Percentiles rank a stretch among this genome's conserved stretches.
These are phyloP conservation scores for Talaromyces ruber DNA, from an alignment of 495 filamentous ascomycete genomes.

Conservation along the genomic window DNA sequence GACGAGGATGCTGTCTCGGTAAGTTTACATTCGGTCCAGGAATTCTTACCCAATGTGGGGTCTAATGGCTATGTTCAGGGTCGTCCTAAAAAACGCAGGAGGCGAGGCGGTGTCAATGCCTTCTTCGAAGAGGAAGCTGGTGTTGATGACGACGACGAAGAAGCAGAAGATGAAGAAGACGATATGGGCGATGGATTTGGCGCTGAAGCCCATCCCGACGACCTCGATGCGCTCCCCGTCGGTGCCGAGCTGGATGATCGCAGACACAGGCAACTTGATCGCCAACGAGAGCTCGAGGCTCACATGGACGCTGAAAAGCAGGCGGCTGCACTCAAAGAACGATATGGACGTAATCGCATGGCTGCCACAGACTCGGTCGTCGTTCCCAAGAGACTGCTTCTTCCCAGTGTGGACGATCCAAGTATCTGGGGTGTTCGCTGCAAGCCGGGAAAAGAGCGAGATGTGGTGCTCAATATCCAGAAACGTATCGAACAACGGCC, in stretches of 20 bases:
- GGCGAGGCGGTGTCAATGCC: constrained; percentile 56
- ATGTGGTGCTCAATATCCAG: constrained; percentile 76
- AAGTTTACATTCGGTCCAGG: constrained; percentile 8
- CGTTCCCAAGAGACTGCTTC: constrained; percentile 77
- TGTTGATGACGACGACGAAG: constrained; percentile 92
- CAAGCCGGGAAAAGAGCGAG: constrained; percentile 89
- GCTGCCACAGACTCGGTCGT: constrained; percentile 53
- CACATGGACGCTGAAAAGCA: constrained; percentile 90
- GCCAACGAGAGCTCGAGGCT: constrained; percentile 73
- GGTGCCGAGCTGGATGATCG: constrained; percentile 81
- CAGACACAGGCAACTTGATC: constrained; percentile 89
- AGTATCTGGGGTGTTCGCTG: constrained; percentile 92
- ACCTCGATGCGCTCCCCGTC: constrained; percentile 70
- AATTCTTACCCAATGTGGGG: constrained; percentile 7
- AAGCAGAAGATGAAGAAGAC: constrained; percentile 82
- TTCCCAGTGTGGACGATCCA: constrained; percentile 90
- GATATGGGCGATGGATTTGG: constrained; percentile 72
- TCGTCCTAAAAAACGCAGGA: constrained; percentile 70
- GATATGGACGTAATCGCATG: constrained; percentile 62
- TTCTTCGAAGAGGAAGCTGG: constrained; percentile 97
- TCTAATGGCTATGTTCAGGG: constrained; percentile 34
- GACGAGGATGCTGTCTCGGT: constrained; percentile 55
- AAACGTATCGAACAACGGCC: constrained; percentile 76
- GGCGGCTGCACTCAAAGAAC: constrained; percentile 73
- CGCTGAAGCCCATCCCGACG: constrained; percentile 82